Base-by-base conservation (phyloP, 176 grass and related monocot genomes). In the Eleusine coracana region DNA sequence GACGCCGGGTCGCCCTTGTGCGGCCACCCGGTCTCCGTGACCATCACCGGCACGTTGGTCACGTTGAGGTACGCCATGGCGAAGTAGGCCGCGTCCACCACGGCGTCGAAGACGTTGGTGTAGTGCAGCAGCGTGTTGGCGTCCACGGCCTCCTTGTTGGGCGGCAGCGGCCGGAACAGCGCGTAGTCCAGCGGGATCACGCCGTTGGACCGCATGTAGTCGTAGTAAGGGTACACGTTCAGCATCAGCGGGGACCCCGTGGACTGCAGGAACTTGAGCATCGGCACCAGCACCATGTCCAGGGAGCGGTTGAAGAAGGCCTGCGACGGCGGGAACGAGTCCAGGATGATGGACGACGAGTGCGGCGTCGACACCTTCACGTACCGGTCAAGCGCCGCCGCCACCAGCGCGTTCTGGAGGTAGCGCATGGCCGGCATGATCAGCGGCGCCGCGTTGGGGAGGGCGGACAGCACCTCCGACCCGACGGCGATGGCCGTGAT, bases 301-400 rank as follows among this genome's bases (percentile, higher is more conserved):
- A 98, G 79, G 0, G 96, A 90, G 60, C 96, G 96, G 92, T 98
- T 98, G 90, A 98, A 98, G 90, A 98, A 98, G 68, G 96, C 96
- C 71, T 98, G 96, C 0, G 96, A 98, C 5, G 96, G 96, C 8
- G 96, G 96, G 79, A 98, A 98, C 21, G 96, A 98, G 80, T 98
- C 96, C 29, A 98, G 92, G 84, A 98, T 95, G 79, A 98, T 92
- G 84, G 96, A 95, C 18, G 96, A 98, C 11, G 96, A 93, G 82
- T 95, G 96, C 21, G 96, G 96, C 46, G 96, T 95, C 27, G 96
- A 90, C 42, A 97, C 61, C 88, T 95, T 98, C 78, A 98, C 76
- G 74, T 86, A 89, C 62, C 86, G 82, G 80, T 98, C 96, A 1
- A 98, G 87, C 52, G 94, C 94, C 67, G 96, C 90, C 0, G 96